Evolutionary conservation across 2,329 filamentous ascomycete genomes (phyloP), one percentile per base, ranked within the genome.

Genomic region (Nemania abortiva): DNA sequence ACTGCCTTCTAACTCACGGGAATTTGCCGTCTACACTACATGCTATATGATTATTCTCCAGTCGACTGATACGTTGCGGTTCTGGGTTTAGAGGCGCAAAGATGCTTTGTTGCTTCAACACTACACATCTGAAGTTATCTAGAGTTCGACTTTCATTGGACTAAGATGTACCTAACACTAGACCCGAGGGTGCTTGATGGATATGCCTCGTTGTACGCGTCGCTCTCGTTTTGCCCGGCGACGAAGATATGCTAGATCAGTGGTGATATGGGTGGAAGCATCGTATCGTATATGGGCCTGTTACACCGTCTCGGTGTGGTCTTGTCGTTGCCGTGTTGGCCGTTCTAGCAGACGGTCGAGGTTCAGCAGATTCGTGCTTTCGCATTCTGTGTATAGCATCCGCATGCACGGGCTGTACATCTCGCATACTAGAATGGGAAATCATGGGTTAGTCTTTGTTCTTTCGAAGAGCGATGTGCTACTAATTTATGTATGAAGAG

Each of bases 241-340:
- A 79, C 24, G 64, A 75, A 20, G 73, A 73, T 9, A 69, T 55
- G n/a, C 54, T 58, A n/a, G 47, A 68, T 13, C 68, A 61, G 50
- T 69, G 71, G 6, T 80, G 77, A 77, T 82, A 80, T 73, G 81
- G 81, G 24, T 82, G 81, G 81, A 70, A 65, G 3, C 75, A 77
- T 45, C 79, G 72, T 71, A 76, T 62, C 22, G 78, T 82, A 42
- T 82, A 81, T 42, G 78, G n/a, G n/a, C n/a, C n/a, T n/a, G n/a
- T n/a, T n/a, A n/a, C n/a, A n/a, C n/a, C n/a, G 49, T 62, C 57
- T 60, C 45, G 11, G 24, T 37, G 31, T 61, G 52, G 1, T 52
- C 58, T 7, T 52, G 45, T 13, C 45, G 45, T 37, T 45, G 45
- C 20, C 53, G 59, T 1, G 1, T n/a, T 20, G 59, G 53, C 15